Evolutionary conservation across 2,329 filamentous ascomycete species (phyloP).

Genomic region (Diplodia scrobiculata): DNA sequence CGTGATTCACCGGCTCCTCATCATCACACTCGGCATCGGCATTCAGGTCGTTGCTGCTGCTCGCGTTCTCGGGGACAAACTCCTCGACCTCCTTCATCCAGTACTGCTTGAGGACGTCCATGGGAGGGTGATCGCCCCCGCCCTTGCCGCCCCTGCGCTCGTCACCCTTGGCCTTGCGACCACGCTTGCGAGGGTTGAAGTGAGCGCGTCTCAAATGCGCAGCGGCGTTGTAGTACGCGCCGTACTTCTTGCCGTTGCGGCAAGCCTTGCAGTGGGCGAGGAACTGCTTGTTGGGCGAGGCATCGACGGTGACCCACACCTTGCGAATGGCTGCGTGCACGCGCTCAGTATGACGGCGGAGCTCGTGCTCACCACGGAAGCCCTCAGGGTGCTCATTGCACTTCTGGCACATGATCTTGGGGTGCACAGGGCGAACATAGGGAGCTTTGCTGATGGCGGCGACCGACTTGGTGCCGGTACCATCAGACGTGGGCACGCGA

Average conservation of each 20-base stretch:
- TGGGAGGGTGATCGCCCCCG: constrained; percentile 62
- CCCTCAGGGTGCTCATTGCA: constrained; percentile 75
- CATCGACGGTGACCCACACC: constrained; percentile 66
- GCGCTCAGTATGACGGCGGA: constrained; percentile 57
- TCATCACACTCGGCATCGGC: constrained; percentile 22
- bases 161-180: constrained; percentile 59
- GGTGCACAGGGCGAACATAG: constrained; percentile 66
- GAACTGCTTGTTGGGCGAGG: constrained; percentile 62
- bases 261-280: constrained; percentile 84
- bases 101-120: constrained; percentile 60
- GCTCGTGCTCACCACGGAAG: constrained; percentile 83
- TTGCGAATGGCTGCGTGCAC: constrained; percentile 65
- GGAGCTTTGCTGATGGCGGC: constrained; percentile 55
- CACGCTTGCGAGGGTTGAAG: constrained; percentile 71
- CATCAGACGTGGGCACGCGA: constrained; percentile 31
- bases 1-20: constrained; percentile 27
- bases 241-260: constrained; percentile 73
- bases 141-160: constrained; percentile 64
- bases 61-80: constrained; percentile 36
- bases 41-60: not conserved
- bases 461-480: constrained; percentile 52
- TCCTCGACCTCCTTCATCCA: constrained; percentile 64
- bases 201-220: constrained; percentile 86
- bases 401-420: constrained; percentile 68
- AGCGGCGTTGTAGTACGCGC: constrained; percentile 91